Base-by-base conservation (phyloP, 768 basidiomycete genomes). In the Tephrocybe sp. region DNA sequence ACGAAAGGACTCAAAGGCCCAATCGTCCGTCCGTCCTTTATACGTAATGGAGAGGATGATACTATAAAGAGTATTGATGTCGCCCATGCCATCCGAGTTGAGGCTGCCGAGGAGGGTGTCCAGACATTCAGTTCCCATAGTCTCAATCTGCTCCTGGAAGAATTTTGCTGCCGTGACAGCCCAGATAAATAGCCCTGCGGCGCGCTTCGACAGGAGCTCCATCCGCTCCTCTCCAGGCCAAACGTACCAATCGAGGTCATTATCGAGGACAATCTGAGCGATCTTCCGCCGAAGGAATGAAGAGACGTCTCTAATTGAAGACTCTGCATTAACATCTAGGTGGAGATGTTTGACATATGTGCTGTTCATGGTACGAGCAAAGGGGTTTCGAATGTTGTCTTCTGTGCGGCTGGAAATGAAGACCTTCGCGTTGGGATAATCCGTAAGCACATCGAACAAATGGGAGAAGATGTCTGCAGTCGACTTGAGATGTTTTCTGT, bases 161-260 rank as follows among this genome's bases (percentile, higher is more conserved):
- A 55, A 53, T 21, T 32, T 38, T 7, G 19, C 34, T 19, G 31
- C 32, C 4, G 44, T 45, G 9, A 52, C 49, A 9, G 56, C 59
- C 59, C 59, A 60, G 6, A 60, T 60, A 47, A 60, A 60, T 9
- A 58, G 46, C 3, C 59, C 59, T 2, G 48, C 25, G 1, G 59
- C 51, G 9, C 35, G 52, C 4, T 28, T 24, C 7, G 40, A 38
- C 15, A 60, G 35, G 9, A 27, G 11, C 1, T 28, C 16, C n/a
- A 53, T 50, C 13, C 49, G 34, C 13, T 44, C 44, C 2, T 53
- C 32, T 6, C 59, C 56, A 6, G 55, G 55, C 56, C 56, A 60
- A 2, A 35, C 24, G 1, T 36, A n/a, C 30, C 34, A 44, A 6
- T 49, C 25, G n/a, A 56, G 9, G 12, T 30, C 44, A 19, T 56